These are phyloP conservation scores for Elsinoe ampelina DNA, from an alignment of 2,329 filamentous ascomycete genomes.

Conservation along the genomic window DNA sequence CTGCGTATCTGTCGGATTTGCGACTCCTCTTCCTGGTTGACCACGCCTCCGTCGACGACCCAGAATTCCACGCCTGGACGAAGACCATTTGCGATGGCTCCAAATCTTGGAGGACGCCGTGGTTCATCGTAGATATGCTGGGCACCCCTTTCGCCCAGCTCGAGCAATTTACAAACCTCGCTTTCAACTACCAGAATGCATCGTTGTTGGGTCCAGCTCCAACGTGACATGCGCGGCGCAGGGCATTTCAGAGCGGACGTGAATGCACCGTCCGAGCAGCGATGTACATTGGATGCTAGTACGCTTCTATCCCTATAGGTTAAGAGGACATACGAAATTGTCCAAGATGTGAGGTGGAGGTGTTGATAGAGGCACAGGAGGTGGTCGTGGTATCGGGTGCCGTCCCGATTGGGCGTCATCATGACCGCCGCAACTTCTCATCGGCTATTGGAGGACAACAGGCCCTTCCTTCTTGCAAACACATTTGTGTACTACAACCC, in stretches of 20 bases:
- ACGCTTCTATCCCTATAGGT: too few species aligned
- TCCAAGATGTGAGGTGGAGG: too few species aligned
- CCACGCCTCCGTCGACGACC: background rate
- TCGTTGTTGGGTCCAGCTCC: too few species aligned
- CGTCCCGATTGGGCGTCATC: conserved; percentile 9
- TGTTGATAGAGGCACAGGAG: too few species aligned
- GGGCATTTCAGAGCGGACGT: too few species aligned
- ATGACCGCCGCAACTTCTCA: background rate
- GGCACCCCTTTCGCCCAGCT: background rate
- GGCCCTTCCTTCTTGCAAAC: background rate
- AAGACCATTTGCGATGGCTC: background rate
- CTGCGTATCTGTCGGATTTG: too few species aligned
- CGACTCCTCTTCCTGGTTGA: background rate
- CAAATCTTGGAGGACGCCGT: background rate
- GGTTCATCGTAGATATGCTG: background rate
- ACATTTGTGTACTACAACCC: background rate
- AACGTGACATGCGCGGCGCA: too few species aligned
- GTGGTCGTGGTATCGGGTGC: background rate
- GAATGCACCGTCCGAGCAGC: too few species aligned
- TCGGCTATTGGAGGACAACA: conserved; percentile 3
- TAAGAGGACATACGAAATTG: too few species aligned
- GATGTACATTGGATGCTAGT: too few species aligned
- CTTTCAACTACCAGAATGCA: background rate
- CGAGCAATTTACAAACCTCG: background rate
- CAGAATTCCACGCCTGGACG: background rate